Conservation (phyloP, 2,329 filamentous ascomycete species). For the Exophiala sideris region DNA sequence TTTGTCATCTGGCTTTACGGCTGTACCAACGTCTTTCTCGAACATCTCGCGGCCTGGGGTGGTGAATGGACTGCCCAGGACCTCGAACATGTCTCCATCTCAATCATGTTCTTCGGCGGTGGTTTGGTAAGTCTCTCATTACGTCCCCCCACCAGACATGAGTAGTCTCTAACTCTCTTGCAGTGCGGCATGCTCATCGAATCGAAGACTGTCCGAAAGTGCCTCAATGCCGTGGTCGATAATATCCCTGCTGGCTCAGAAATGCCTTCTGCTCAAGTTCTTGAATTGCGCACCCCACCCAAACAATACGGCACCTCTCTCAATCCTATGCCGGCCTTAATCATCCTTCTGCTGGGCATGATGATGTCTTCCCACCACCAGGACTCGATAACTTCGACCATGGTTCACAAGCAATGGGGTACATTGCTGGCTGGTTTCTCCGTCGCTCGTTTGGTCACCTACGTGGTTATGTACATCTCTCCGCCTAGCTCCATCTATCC, state of each 20-base stretch:
- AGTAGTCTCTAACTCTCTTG: constrained; percentile 2
- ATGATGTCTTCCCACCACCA: constrained; percentile 97
- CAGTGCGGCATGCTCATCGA: constrained; percentile 82
- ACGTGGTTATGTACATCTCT: constrained; percentile 72
- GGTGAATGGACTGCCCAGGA: constrained; percentile 72
- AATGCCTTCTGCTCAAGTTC: constrained; percentile 30
- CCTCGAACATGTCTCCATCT: constrained; percentile 88
- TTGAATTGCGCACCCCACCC: constrained; percentile 57
- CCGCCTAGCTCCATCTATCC: constrained; percentile 78
- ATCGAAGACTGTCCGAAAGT: constrained; percentile 63
- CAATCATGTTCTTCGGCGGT: constrained; percentile 88
- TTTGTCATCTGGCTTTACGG: constrained; percentile 89
- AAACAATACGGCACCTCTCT: constrained; percentile 70
- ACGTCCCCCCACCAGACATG: background rate
- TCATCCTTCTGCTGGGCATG: constrained; percentile 81
- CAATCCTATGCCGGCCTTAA: constrained; percentile 82
- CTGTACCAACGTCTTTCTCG: constrained; percentile 83
- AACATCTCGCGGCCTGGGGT: constrained; percentile 75
- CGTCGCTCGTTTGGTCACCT: constrained; percentile 73
- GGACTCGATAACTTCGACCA: constrained; percentile 74
- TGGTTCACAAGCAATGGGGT: constrained; percentile 95
- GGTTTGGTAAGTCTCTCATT: constrained; percentile 60
- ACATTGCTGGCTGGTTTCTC: constrained; percentile 77
- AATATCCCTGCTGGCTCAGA: constrained; percentile 37
- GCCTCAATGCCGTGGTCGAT: constrained; percentile 48